Percentiles rank a stretch among this genome's conserved stretches.
phyloP scores from a whole-genome alignment of 2,329 filamentous ascomycete genomes.

The Myotisia sp. region DNA sequence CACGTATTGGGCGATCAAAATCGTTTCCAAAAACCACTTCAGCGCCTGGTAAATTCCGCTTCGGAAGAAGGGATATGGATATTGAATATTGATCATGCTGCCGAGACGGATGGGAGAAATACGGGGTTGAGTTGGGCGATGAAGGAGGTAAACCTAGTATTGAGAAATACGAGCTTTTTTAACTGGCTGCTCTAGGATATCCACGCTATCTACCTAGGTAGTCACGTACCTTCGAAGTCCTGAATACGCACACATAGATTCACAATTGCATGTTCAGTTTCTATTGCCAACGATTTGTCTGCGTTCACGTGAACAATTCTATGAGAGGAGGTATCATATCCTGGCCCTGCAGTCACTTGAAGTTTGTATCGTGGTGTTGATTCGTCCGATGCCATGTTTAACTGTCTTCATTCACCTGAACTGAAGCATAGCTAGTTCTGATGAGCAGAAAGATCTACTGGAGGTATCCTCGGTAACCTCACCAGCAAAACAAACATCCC shows the following conservation, averaged over 20 bases:
- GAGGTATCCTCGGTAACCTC: no score
- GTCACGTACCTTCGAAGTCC: conserved; percentile 35
- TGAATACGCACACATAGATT: conserved; percentile 63
- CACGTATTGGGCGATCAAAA: conserved; percentile 79
- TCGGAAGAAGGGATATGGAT: conserved; percentile 62
- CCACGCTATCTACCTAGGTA: neutral
- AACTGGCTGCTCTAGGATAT: neutral
- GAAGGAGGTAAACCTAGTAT: conserved; percentile 34
- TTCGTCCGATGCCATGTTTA: conserved; percentile 8
- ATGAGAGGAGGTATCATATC: conserved; percentile 61
- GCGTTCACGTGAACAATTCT: conserved; percentile 62
- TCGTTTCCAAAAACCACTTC: conserved; percentile 90
- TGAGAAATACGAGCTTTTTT: neutral
- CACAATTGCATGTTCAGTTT: conserved; percentile 48
- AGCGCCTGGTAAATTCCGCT: conserved; percentile 47
- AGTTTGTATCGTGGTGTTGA: conserved; percentile 50
- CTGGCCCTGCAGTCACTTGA: conserved; percentile 64
- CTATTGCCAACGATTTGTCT: conserved; percentile 46
- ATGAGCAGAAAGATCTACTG: no score
- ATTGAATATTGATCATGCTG: conserved; percentile 72
- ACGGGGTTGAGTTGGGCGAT: conserved; percentile 57
- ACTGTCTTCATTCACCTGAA: no score
- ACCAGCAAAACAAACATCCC: no score
- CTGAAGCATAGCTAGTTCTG: no score
- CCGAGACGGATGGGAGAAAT: conserved; percentile 62